Conservation (phyloP, 2,329 filamentous ascomycete genomes). For the Lachnellula arida region DNA sequence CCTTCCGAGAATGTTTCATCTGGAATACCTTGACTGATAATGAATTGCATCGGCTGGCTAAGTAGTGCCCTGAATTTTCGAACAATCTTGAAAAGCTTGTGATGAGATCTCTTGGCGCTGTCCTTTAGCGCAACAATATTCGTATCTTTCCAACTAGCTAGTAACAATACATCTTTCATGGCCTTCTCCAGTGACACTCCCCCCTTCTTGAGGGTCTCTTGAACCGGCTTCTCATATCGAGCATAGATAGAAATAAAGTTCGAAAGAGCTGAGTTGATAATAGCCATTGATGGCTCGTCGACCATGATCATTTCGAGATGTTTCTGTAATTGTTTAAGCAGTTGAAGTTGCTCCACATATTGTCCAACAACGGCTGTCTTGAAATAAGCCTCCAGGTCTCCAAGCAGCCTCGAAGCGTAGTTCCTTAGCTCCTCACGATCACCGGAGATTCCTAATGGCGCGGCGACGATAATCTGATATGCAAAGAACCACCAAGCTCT, state of each 20-base stretch:
- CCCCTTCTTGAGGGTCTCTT: slow-evolving; percentile 62
- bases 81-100: slow-evolving; percentile 86
- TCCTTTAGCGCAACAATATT: slow-evolving; percentile 87
- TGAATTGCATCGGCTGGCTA: slow-evolving; percentile 65
- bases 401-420: slow-evolving; percentile 67
- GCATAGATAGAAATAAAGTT: slow-evolving; percentile 76
- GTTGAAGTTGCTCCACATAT: slow-evolving; percentile 64
- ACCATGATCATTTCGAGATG: slow-evolving; percentile 59
- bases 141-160: slow-evolving; percentile 97
- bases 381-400: slow-evolving; percentile 76
- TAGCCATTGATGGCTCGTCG: slow-evolving; percentile 53
- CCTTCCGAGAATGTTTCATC: slow-evolving; percentile 33
- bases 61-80: slow-evolving; percentile 82
- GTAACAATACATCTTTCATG: slow-evolving; percentile 85
- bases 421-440: slow-evolving; percentile 52
- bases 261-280: slow-evolving; percentile 59
- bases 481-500: slow-evolving; percentile 95
- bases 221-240: slow-evolving; percentile 63
- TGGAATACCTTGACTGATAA: slow-evolving; percentile 57
- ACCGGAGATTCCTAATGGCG: slow-evolving; percentile 61
- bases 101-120: slow-evolving; percentile 84
- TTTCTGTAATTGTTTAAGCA: slow-evolving; percentile 61
- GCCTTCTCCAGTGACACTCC: slow-evolving; percentile 77
- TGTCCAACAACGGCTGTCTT: slow-evolving; percentile 75
- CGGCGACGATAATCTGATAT: slow-evolving; percentile 81